Base-by-base conservation (phyloP, 176 grass and related monocot species). In the sorghum (Sorghum bicolor) region DNA sequence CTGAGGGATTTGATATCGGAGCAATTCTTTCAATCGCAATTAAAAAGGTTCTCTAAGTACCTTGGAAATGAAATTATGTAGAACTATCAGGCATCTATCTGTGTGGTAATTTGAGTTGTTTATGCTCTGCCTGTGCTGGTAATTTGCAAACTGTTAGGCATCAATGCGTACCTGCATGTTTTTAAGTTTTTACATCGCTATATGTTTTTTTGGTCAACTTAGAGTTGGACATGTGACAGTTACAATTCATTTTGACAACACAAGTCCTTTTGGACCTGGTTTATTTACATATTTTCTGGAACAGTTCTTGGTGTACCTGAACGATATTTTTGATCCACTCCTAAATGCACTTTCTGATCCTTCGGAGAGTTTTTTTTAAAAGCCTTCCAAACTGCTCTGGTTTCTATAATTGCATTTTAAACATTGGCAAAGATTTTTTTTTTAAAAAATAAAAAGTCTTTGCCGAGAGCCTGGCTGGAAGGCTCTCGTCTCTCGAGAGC, bases 1-100 rank as follows among this genome's bases (percentile, higher is more conserved):
- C 87, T 48, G 93, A 96, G 85, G 97, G 93, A 90, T 99, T 96
- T 83, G 86, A 99, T 71, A 95, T 99, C 33, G 89, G 87, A 83
- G 91, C 89, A 4, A 95, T 99, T 83, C 93, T 99, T 38, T 70
- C 72, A 29, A 96, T 99, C 39, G 93, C 89, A 58, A n/a, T n/a
- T n/a, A n/a, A 90, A 94, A 82, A 99, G 96, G 96, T 99, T 83
- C 61, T 78, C 47, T 83, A 26, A 53, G 80, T 28, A 10, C 26
- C 34, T 29, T 75, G 37, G 10, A 62, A 79, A 40, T 9, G 20
- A 86, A 15, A 48, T 60, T 25, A 58, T 31, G 31, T 70, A 60
- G 63, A 64, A 32, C 33, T 40, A 64, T 69, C 30, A 62, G 47
- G 31, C 45, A 70, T 24, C 22, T 39, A 26, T 70, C 2, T 70